Conservation (phyloP, 805 yeast species). For the Barnettozyma sucrosica region DNA sequence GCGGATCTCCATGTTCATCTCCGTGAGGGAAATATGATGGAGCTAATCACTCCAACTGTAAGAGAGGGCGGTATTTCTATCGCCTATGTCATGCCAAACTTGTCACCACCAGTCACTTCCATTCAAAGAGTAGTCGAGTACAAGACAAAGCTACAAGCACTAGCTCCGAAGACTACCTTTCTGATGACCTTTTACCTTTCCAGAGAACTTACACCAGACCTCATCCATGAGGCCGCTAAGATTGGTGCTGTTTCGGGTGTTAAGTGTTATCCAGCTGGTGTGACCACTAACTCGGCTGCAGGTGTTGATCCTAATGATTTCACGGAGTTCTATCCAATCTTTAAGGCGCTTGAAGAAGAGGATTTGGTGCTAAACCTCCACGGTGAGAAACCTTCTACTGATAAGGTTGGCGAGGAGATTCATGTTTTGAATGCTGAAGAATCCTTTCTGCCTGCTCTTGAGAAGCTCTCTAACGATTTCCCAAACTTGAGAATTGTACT, state of each 20-base stretch:
- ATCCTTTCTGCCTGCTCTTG: slow-evolving; percentile 82
- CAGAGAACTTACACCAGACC: slow-evolving; percentile 76
- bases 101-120: slow-evolving; percentile 86
- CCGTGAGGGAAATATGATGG: slow-evolving; percentile 92
- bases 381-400: slow-evolving; percentile 85
- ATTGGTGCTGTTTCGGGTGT: slow-evolving; percentile 73
- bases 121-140: slow-evolving; percentile 67
- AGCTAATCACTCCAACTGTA: slow-evolving; percentile 83
- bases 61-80: slow-evolving; percentile 86
- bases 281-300: slow-evolving; percentile 89
- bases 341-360: slow-evolving; percentile 79
- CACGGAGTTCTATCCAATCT: slow-evolving; percentile 80
- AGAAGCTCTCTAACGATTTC: slow-evolving; percentile 70
- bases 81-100: slow-evolving; percentile 94
- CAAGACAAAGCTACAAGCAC: slow-evolving; percentile 50
- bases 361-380: slow-evolving; percentile 80
- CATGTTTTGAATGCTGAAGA: slow-evolving; percentile 94
- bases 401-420: slow-evolving; percentile 54
- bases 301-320: slow-evolving; percentile 96
- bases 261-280: slow-evolving; percentile 98
- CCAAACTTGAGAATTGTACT: slow-evolving; percentile 82
- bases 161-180: slow-evolving; percentile 81
- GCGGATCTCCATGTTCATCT: slow-evolving; percentile 96
- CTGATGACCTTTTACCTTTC: slow-evolving; percentile 86
- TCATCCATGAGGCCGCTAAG: slow-evolving; percentile 72